phyloP scores from a whole-genome alignment of 345 rosid species.

The Euclidium syriacum region DNA sequence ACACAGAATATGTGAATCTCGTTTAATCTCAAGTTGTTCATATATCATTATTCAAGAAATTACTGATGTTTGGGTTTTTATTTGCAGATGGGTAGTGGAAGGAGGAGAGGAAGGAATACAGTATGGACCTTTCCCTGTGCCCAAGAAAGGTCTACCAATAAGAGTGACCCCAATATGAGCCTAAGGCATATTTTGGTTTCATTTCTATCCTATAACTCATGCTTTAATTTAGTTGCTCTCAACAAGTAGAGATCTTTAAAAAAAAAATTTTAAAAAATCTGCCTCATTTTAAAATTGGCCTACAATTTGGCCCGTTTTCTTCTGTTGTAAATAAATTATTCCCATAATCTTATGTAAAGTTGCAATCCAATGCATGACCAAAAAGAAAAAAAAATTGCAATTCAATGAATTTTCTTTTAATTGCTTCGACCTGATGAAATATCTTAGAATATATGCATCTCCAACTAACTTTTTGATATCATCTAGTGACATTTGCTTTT shows the following conservation, averaged over 20 bases:
- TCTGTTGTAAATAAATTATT: constrained; percentile 17
- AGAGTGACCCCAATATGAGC: constrained; percentile 38
- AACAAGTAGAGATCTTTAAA: background rate
- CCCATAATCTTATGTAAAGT: constrained; percentile 2
- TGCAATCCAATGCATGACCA: background rate
- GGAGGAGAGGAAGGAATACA: constrained; percentile 78
- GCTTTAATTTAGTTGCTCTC: constrained; percentile 2
- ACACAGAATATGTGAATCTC: constrained; percentile 17
- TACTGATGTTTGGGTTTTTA: background rate
- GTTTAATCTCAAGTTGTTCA: background rate
- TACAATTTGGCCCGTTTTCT: constrained; percentile 22
- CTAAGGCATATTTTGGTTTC: constrained; percentile 7
- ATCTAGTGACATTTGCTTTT: background rate
- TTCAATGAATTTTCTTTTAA: background rate
- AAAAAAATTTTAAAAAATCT: background rate
- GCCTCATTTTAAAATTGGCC: background rate
- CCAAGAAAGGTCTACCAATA: constrained; percentile 77
- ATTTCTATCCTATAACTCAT: background rate
- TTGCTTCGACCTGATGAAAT: background rate
- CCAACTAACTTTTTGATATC: constrained; percentile 1
- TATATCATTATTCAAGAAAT: background rate
- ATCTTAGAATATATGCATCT: background rate
- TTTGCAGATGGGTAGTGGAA: constrained; percentile 67
- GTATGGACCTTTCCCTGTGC: constrained; percentile 92
- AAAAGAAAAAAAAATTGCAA: constrained; percentile 1